Evolutionary conservation across 441 rosid species (phyloP), one percentile per base, ranked within the genome.

Genomic region (Jatropha multifida): DNA sequence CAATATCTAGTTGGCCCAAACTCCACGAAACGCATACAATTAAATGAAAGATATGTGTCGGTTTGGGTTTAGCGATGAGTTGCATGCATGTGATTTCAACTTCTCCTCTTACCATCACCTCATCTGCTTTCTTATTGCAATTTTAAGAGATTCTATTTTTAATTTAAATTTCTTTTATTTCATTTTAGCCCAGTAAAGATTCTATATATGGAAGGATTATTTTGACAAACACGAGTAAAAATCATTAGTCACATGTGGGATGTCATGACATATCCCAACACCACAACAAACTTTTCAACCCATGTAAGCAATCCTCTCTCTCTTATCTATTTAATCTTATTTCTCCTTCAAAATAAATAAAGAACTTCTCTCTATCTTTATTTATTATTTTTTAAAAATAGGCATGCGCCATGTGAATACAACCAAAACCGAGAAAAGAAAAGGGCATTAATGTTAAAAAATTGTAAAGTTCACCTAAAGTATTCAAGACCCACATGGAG

Each of bases 401-500:
- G 74, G 55, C 51, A 69, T 69, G 77, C 51, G 38, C 55, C 77
- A 77, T 80, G 82, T 79, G 85, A 78, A 52, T 20, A 14, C 81
- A 77, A 48, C n/a, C 55, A 69, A 79, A 62, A 32, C 71, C 17
- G 77, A 78, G 73, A 40, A 70, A 80, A 46, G 84, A 83, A 74
- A 79, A 71, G 23, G 79, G 83, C 82, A 68, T 42, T 58, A 74
- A 78, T 49, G n/a, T 59, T n/a, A 55, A 74, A 69, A 32, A 32
- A 68, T 8, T 32, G 68, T 68, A 68, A 77, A 55, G 52, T 69
- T 66, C 76, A 75, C 65, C 76, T 71, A 84, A 84, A 56, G 78
- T 71, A 65, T 76, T 65, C 18, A 10, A 64, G 27, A 48, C 65
- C 78, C 88, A 86, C 91, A 82, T 85, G 91, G 88, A 82, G 86